Evolutionary conservation across 495 filamentous ascomycete species (phyloP).

Genomic region (Podospora fimiseda): DNA sequence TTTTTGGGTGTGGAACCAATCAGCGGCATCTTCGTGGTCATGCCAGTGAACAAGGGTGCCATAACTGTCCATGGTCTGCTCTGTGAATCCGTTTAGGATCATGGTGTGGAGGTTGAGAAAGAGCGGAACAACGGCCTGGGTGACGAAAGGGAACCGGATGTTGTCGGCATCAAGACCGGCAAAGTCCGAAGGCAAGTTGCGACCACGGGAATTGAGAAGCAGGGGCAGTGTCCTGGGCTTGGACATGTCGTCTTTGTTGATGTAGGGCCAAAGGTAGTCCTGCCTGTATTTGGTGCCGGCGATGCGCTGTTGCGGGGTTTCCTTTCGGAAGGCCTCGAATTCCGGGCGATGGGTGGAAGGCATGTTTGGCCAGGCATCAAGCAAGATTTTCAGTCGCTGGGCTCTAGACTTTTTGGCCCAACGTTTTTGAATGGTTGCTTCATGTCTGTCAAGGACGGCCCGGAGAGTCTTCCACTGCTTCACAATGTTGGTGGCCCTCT

Average conservation of each 20-base stretch:
- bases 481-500: background rate
- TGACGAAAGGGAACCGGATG: conserved; percentile 21
- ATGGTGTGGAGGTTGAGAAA: conserved; percentile 39
- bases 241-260: conserved; percentile 53
- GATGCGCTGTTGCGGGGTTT: conserved; percentile 8
- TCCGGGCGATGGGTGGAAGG: conserved; percentile 44
- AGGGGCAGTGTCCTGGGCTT: conserved; percentile 38
- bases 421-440: conserved; percentile 39
- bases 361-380: conserved; percentile 45
- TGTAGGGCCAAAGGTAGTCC: conserved; percentile 44
- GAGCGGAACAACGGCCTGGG: conserved; percentile 24
- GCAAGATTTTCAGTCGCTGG: conserved; percentile 37
- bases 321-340: conserved; percentile 35
- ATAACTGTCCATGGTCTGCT: conserved; percentile 29
- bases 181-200: conserved; percentile 40
- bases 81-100: conserved; percentile 31
- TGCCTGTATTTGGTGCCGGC: conserved; percentile 9
- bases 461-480: background rate
- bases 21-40: conserved; percentile 18
- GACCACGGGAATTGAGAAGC: conserved; percentile 44
- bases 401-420: conserved; percentile 43
- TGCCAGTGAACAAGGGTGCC: conserved; percentile 39
- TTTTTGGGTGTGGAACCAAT: conserved; percentile 5
- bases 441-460: conserved; percentile 36
- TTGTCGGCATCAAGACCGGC: conserved; percentile 29